phyloP scores from a whole-genome alignment of 768 basidiomycete species.

The Trametes maxima region DNA sequence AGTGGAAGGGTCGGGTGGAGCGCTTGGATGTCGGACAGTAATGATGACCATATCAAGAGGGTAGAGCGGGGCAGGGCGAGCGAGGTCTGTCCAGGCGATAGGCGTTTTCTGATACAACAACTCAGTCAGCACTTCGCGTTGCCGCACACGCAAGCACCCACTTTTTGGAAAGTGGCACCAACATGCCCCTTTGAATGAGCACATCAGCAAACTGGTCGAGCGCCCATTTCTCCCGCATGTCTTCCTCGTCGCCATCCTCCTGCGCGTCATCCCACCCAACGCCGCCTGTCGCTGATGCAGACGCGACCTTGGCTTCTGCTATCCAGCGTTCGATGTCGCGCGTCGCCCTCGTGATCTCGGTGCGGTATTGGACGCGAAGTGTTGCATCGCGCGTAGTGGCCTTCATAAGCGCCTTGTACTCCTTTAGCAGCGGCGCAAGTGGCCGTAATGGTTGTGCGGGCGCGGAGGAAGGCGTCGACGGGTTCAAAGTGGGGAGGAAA shows the following conservation, averaged over 20 bases:
- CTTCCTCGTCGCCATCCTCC: slow-evolving; percentile 41
- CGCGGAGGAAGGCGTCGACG: slow-evolving; percentile 44
- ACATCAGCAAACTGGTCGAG: slow-evolving; percentile 66
- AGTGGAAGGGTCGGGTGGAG: slow-evolving; percentile 58
- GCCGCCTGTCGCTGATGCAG: slow-evolving; percentile 48
- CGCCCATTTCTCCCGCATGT: slow-evolving; percentile 65
- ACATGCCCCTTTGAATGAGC: slow-evolving; percentile 67
- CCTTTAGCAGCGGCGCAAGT: slow-evolving; percentile 66
- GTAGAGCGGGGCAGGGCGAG: slow-evolving; percentile 54
- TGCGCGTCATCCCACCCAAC: slow-evolving; percentile 49
- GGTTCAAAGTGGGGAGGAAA: slow-evolving; percentile 76
- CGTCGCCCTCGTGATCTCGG: slow-evolving; percentile 50
- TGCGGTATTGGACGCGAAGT: slow-evolving; percentile 50
- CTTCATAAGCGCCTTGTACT: slow-evolving; percentile 74
- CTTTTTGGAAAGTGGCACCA: slow-evolving; percentile 88
- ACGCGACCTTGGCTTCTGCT: slow-evolving; percentile 67
- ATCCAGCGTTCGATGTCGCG: slow-evolving; percentile 80
- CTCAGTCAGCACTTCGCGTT: not conserved
- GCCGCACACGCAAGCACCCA: slow-evolving; percentile 37
- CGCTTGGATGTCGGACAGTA: slow-evolving; percentile 57
- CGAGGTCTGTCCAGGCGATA: slow-evolving; percentile 29
- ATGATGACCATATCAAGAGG: slow-evolving; percentile 65
- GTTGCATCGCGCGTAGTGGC: slow-evolving; percentile 65
- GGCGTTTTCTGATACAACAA: slow-evolving; percentile 5
- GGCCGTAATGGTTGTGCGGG: slow-evolving; percentile 46